phyloP scores from a whole-genome alignment of 345 rosid species.

The Eucalyptus tenuipes region DNA sequence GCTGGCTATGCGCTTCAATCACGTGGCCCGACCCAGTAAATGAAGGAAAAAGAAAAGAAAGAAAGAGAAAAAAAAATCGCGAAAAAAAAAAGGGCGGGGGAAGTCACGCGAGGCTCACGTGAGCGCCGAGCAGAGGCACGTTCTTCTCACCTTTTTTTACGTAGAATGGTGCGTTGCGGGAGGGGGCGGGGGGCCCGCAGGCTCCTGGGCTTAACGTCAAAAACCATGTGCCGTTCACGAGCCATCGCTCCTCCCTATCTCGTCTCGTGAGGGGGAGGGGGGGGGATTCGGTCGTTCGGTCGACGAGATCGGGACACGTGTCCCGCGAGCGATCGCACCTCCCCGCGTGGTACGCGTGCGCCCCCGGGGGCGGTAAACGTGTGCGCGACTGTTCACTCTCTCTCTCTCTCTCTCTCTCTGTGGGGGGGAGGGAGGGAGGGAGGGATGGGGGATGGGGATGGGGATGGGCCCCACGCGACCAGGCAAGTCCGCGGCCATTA shows the following conservation, averaged over 20 bases:
- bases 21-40: not conserved
- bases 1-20: not conserved
- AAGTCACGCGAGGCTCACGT: not conserved
- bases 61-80: too few relatives aligned
- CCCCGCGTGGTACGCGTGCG: not conserved
- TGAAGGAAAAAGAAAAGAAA: not conserved
- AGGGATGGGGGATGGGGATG: too few relatives aligned
- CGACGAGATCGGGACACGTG: not conserved
- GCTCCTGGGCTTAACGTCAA: not conserved
- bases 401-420: too few relatives aligned
- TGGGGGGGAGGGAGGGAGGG: too few relatives aligned
- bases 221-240: not conserved
- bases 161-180: not conserved
- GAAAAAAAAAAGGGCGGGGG: accelerated
- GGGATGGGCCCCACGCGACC: not conserved
- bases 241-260: not conserved
- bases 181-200: not conserved
- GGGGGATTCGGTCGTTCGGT: not conserved
- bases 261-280: not conserved
- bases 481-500: too few relatives aligned
- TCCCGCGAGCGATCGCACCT: not conserved
- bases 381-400: not conserved
- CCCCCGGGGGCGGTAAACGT: not conserved
- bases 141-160: not conserved
- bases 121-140: not conserved